Percentiles rank a stretch among this genome's conserved stretches.
These are phyloP conservation scores for Euphorbia peplus DNA, from an alignment of 345 rosid genomes.

Conservation along the genomic window DNA sequence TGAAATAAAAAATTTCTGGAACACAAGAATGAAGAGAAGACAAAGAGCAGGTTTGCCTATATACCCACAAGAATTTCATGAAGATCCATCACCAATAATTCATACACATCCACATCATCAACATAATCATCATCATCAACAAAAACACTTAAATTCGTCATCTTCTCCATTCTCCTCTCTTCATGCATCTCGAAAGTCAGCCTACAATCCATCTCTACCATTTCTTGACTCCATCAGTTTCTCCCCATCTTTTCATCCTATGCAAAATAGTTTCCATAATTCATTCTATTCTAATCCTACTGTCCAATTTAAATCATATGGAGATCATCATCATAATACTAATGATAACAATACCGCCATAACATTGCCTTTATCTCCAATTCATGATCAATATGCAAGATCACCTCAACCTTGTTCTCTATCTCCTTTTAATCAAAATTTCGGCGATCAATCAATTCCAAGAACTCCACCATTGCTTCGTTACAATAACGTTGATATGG, in stretches of 20 bases:
- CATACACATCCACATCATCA: too few relatives aligned
- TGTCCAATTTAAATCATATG: slow-evolving; percentile 18
- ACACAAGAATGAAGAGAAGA: slow-evolving; percentile 71
- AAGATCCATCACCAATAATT: too few relatives aligned
- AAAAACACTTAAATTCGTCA: slow-evolving; percentile 17
- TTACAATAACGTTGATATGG: slow-evolving; percentile 13
- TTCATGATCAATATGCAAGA: too few relatives aligned
- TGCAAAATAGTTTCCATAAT: slow-evolving; percentile 19
- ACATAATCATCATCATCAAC: slow-evolving; percentile 20
- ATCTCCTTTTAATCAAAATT: slow-evolving; percentile 16
- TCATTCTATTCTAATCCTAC: slow-evolving; percentile 16
- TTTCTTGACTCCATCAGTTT: slow-evolving; percentile 20
- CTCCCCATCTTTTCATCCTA: too few relatives aligned
- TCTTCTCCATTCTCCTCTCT: slow-evolving; percentile 30
- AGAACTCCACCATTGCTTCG: slow-evolving; percentile 11
- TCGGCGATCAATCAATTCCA: slow-evolving; percentile 4
- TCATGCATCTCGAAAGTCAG: slow-evolving; percentile 24
- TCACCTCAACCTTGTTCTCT: too few relatives aligned
- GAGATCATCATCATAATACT: slow-evolving; percentile 1
- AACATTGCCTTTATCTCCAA: too few relatives aligned
- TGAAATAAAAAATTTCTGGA: slow-evolving; percentile 92
- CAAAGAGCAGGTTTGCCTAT: slow-evolving; percentile 71
- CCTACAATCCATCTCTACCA: slow-evolving; percentile 25
- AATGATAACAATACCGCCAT: too few relatives aligned
- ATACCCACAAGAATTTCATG: slow-evolving; percentile 56